Base-by-base conservation (phyloP, 208 protist species). In the Leishmania braziliensis region DNA sequence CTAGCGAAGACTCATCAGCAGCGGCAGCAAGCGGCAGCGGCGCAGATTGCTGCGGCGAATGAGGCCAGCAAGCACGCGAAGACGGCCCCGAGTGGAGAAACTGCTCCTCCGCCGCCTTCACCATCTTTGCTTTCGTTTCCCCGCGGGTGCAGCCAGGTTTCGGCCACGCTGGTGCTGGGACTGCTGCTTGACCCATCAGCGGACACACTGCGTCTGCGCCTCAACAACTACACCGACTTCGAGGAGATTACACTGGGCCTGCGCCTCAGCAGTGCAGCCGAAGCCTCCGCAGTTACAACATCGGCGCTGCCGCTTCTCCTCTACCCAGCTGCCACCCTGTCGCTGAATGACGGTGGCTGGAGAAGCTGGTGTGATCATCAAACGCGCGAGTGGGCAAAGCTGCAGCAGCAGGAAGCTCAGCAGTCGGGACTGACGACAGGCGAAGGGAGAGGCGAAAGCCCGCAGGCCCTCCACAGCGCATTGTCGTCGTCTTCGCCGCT, bases 261-360 rank as follows among this genome's bases (percentile, higher is more conserved):
- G 12, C 51, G 9, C 1, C 66, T 66, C 43, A n/a, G 46, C 72
- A 58, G 23, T 18, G 50, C 26, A 8, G 74, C 8, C 23, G 3
- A 48, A 5, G 56, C 18, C 12, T 51, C 54, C 56, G 16, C 33
- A 4, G 12, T 39, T 14, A 68, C 80, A 58, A 14, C 63, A 54
- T 26, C 20, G 36, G 76, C 43, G 65, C 51, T 46, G 43, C 63
- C 56, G 8, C 6, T 63, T 9, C 51, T 70, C 43, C 50, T 86
- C 23, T 86, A 86, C 78, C 82, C 82, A 4, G 82, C 82, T 0
- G 78, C 82, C 16, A 86, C 82, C 43, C 56, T 86, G 36, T 82
- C 82, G 9, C 66, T 86, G 16, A 80, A 86, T n/a, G 82, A 86
- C 20, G 29, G 48, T 56, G 82, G 82, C 0, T 86, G 82, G 82